Conservation (phyloP, 140 eudicot genomes). For the Flaveria floridana region DNA sequence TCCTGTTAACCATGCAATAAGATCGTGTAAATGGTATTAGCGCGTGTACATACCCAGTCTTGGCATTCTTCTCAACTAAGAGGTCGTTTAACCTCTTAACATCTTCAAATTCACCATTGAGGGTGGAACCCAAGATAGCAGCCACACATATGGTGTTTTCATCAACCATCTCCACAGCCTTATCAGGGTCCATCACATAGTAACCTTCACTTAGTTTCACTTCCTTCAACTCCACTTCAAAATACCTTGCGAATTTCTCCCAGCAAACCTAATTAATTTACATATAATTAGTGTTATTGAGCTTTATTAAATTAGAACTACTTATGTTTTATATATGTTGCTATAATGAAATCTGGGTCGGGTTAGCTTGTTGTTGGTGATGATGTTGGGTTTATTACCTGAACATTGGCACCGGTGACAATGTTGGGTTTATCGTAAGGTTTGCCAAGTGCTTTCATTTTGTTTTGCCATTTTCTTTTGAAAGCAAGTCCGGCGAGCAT, state of each 20-base stretch:
- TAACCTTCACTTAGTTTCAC: conserved; percentile 66
- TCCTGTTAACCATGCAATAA: neutral
- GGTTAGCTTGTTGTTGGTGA: neutral
- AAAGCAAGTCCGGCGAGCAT: conserved; percentile 95
- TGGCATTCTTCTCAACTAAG: conserved; percentile 50
- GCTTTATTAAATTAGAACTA: neutral
- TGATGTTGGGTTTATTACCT: conserved; percentile 37
- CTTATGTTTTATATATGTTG: neutral
- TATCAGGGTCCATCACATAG: conserved; percentile 81
- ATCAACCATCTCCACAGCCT: conserved; percentile 80
- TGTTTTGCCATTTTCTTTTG: conserved; percentile 93
- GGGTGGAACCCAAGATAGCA: conserved; percentile 79
- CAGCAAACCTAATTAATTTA: conserved; percentile 56
- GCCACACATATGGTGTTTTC: conserved; percentile 89
- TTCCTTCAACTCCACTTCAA: conserved; percentile 84
- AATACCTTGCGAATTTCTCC: conserved; percentile 89
- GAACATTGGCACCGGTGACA: conserved; percentile 96
- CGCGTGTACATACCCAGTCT: conserved; percentile 50
- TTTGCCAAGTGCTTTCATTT: conserved; percentile 65
- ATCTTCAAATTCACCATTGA: conserved; percentile 82
- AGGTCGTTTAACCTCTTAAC: conserved; percentile 71
- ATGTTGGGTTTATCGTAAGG: conserved; percentile 86
- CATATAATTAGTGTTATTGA: neutral
- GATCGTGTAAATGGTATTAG: neutral
- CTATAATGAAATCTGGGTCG: neutral